Conservation (phyloP, 495 filamentous ascomycete genomes). For the Daldinia childiae region DNA sequence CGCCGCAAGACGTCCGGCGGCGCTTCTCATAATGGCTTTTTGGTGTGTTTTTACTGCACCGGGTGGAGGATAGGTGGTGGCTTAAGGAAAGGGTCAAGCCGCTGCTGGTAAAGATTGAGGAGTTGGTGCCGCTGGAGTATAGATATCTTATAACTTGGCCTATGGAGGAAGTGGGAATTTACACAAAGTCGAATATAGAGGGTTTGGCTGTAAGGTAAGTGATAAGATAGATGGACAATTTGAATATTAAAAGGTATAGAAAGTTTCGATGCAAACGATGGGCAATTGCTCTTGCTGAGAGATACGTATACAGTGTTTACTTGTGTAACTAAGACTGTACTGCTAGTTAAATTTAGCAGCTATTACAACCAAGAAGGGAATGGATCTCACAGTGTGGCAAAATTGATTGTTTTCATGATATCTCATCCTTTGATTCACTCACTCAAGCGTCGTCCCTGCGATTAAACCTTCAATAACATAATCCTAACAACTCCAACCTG, state of each 20-base stretch:
- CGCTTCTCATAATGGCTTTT: slow-evolving; percentile 40
- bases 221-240: not conserved
- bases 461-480: not conserved
- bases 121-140: slow-evolving; percentile 26
- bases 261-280: not conserved
- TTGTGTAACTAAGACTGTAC: not conserved
- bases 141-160: slow-evolving; percentile 17
- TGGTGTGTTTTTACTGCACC: slow-evolving; percentile 42
- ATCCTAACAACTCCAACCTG: not conserved
- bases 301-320: not conserved
- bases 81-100: slow-evolving; percentile 23
- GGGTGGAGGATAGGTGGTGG: slow-evolving; percentile 40
- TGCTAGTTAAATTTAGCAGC: not conserved
- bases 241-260: not conserved
- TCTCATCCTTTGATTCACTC: not conserved
- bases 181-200: not conserved
- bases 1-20: slow-evolving; percentile 18
- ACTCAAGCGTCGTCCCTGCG: not conserved
- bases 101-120: slow-evolving; percentile 31
- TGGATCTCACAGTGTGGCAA: slow-evolving; percentile 19
- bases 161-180: slow-evolving; percentile 9
- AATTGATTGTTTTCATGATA: not conserved
- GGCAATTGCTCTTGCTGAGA: not conserved
- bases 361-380: not conserved
- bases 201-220: not conserved